A percentile compares a stretch with the other conserved stretches of the same genome.
Evolutionary conservation across 306 rosid species (phyloP).

Genomic region (Amphicarpaea edgeworthii): DNA sequence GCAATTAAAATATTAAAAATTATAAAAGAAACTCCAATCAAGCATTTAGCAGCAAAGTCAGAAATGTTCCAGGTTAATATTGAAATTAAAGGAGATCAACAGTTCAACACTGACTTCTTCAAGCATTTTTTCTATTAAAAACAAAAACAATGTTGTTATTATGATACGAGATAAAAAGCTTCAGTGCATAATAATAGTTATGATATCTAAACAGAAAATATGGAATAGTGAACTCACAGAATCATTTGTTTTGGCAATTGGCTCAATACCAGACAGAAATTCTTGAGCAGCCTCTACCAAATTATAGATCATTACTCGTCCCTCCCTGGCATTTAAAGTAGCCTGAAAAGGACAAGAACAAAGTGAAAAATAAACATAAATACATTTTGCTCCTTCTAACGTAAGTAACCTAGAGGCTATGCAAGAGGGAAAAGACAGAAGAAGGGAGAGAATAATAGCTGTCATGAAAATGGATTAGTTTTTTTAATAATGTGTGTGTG

Average conservation of each 20-base stretch:
- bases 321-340: conserved; percentile 87
- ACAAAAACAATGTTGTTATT: conserved; percentile 29
- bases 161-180: background rate
- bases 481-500: background rate
- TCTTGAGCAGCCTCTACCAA: conserved; percentile 98
- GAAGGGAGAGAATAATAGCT: background rate
- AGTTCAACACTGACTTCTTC: conserved; percentile 23
- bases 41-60: conserved; percentile 33
- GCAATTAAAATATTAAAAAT: conserved; percentile 20
- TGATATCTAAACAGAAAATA: conserved; percentile 26
- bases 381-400: conserved; percentile 20
- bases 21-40: conserved; percentile 33
- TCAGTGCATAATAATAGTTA: conserved; percentile 26
- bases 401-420: conserved; percentile 26
- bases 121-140: conserved; percentile 34
- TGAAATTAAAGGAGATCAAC: conserved; percentile 31
- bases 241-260: conserved; percentile 62
- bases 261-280: conserved; percentile 83
- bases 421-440: conserved; percentile 17
- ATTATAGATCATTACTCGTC: conserved; percentile 92
- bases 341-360: conserved; percentile 65
- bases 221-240: conserved; percentile 57
- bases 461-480: background rate
- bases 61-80: conserved; percentile 10
- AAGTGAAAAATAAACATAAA: conserved; percentile 3